Conservation (phyloP, 768 basidiomycete species). For the Porpolomopsis calyptriformis region DNA sequence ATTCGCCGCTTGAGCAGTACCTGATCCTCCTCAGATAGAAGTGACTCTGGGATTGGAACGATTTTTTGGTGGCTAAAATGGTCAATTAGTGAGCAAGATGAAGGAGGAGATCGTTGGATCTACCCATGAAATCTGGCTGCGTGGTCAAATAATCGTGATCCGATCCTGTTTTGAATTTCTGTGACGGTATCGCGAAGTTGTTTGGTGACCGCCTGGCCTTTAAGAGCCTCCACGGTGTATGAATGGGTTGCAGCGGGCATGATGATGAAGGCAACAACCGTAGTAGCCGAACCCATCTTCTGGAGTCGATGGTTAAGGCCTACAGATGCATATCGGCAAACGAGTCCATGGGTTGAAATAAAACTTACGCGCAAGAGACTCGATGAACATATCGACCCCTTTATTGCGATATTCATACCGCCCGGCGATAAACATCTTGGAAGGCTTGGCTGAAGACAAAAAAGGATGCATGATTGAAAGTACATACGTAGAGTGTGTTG, state of each 20-base stretch:
- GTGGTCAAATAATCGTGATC: constrained; percentile 86
- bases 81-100: no score
- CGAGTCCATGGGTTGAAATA: constrained; percentile 5
- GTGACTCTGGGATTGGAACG: constrained; percentile 59
- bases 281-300: constrained; percentile 55
- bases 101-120: no score
- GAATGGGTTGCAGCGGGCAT: constrained; percentile 96
- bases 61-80: constrained; percentile 57
- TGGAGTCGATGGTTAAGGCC: constrained; percentile 44
- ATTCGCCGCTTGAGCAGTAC: constrained; percentile 92
- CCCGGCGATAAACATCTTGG: constrained; percentile 95
- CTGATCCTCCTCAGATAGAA: constrained; percentile 87
- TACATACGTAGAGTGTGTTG: constrained; percentile 73
- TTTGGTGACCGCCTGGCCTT: constrained; percentile 92
- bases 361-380: constrained; percentile 74
- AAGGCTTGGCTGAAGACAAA: constrained; percentile 2
- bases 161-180: constrained; percentile 90
- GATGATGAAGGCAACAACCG: constrained; percentile 97
- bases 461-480: constrained; percentile 1
- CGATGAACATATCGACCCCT: constrained; percentile 99
- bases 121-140: constrained; percentile 88
- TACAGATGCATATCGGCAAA: constrained; percentile 11
- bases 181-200: constrained; percentile 92
- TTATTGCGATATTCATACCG: constrained; percentile 99
- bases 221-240: constrained; percentile 95